Conservation (phyloP, 768 basidiomycete species). For the Myochromella boudieri region DNA sequence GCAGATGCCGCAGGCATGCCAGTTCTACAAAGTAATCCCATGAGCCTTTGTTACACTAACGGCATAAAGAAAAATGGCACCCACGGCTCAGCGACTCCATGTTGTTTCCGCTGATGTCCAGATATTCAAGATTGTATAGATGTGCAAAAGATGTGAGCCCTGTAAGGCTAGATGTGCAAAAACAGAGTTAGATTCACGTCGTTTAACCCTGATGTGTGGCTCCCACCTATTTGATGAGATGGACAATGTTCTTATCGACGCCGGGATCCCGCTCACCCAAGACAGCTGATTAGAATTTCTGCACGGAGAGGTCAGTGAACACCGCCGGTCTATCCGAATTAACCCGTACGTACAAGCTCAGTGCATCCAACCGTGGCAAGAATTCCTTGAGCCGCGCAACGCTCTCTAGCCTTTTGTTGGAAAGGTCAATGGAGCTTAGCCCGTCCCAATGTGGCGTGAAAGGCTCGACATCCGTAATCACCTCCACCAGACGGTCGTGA, state of each 20-base stretch:
- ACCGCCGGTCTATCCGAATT: conserved; percentile 1
- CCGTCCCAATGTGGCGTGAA: conserved; percentile 95
- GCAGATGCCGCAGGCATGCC: conserved; percentile 77
- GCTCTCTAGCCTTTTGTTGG: conserved; percentile 71
- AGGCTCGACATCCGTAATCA: conserved; percentile 93
- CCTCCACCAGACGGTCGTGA: conserved; percentile 87
- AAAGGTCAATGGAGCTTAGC: conserved; percentile 72
- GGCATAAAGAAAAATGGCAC: conserved; percentile 31
- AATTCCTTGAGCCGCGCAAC: conserved; percentile 87
- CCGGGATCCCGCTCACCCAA: conserved; percentile 80
- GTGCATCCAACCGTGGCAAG: conserved; percentile 72
- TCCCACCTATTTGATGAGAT: conserved; percentile 73
- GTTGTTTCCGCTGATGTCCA: conserved; percentile 90
- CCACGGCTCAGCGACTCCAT: conserved; percentile 85
- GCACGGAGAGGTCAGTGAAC: conserved; percentile 7
- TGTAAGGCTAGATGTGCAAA: conserved; percentile 57
- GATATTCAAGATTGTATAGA: conserved; percentile 78
- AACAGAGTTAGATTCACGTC: conserved; percentile 5
- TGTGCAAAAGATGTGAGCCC: conserved; percentile 87
- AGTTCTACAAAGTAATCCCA: conserved; percentile 55
- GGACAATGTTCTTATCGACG: conserved; percentile 71
- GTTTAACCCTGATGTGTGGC: not conserved
- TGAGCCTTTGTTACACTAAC: not conserved
- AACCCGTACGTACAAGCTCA: conserved; percentile 65
- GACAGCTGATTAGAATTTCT: conserved; percentile 75